Conservation (phyloP, 164 flowering plant species). For the Cinnamomum chago region DNA sequence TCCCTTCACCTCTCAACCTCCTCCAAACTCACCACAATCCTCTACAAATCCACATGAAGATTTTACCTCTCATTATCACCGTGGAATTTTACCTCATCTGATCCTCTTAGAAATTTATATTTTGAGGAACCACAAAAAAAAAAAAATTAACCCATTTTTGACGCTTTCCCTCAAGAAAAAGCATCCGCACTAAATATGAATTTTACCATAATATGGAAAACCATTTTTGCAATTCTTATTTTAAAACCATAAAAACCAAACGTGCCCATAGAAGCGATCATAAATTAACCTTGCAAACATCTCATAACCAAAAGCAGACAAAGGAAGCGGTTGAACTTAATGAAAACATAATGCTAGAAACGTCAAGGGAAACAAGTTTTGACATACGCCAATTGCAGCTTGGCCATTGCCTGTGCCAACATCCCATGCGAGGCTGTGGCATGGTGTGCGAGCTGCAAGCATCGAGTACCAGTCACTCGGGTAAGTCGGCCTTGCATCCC, state of each 20-base stretch:
- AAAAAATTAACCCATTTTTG: no score
- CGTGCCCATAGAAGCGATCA: not conserved
- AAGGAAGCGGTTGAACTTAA: not conserved
- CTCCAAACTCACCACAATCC: no score
- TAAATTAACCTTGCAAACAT: not conserved
- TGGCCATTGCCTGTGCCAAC: conserved; percentile 42
- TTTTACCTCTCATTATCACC: no score
- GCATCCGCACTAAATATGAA: no score
- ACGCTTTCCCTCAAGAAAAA: no score
- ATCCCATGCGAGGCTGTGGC: conserved; percentile 31
- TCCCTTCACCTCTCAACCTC: not conserved
- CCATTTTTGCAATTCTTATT: no score
- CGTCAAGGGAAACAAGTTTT: not conserved
- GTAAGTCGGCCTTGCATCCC: conserved; percentile 26
- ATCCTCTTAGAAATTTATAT: no score
- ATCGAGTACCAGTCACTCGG: conserved; percentile 20
- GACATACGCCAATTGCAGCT: conserved; percentile 25
- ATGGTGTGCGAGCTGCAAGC: conserved; percentile 16
- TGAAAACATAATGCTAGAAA: not conserved
- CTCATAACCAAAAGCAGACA: not conserved
- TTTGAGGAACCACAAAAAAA: no score
- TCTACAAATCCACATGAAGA: no score
- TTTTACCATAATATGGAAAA: no score
- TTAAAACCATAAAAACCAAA: no score
- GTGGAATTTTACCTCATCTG: no score